phyloP scores from a whole-genome alignment of 73 alveolate genomes.

The Halteria grandinella region DNA sequence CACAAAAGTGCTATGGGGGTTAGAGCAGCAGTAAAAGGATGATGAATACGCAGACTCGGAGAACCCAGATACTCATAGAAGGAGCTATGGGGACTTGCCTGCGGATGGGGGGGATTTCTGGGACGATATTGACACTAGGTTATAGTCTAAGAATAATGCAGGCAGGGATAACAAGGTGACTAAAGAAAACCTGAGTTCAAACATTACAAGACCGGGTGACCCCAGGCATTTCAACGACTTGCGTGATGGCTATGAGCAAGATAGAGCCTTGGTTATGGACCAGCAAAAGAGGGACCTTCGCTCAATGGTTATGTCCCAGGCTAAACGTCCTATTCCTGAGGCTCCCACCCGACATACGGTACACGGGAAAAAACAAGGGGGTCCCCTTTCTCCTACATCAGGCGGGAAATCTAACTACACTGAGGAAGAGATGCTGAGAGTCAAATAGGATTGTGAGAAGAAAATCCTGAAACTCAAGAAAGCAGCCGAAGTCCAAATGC shows the following conservation, averaged over 20 bases:
- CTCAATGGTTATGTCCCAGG: neutral
- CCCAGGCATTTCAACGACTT: too few relatives aligned
- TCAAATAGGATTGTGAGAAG: neutral
- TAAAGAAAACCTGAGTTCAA: too few relatives aligned
- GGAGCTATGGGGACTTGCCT: neutral
- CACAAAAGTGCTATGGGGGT: neutral
- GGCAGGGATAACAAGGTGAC: too few relatives aligned
- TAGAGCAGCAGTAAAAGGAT: conserved; percentile 18
- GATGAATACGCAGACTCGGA: neutral
- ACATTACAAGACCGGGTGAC: too few relatives aligned
- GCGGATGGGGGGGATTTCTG: conserved; percentile 37
- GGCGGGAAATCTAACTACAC: conserved; percentile 5
- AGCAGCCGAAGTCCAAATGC: conserved; percentile 48
- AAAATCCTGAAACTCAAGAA: conserved; percentile 15
- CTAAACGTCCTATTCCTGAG: neutral
- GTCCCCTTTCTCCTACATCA: neutral
- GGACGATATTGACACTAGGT: too few relatives aligned
- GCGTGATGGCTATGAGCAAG: neutral
- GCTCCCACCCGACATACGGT: neutral
- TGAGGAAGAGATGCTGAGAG: neutral
- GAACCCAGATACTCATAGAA: neutral
- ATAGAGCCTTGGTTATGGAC: neutral
- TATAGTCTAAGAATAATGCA: too few relatives aligned
- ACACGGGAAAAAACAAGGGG: neutral
- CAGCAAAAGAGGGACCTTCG: conserved; percentile 5